A percentile compares a stretch with the other conserved stretches of the same genome.
These are phyloP conservation scores for Miamiensis avidus DNA, from an alignment of 169 alveolate genomes.

Conservation along the genomic window DNA sequence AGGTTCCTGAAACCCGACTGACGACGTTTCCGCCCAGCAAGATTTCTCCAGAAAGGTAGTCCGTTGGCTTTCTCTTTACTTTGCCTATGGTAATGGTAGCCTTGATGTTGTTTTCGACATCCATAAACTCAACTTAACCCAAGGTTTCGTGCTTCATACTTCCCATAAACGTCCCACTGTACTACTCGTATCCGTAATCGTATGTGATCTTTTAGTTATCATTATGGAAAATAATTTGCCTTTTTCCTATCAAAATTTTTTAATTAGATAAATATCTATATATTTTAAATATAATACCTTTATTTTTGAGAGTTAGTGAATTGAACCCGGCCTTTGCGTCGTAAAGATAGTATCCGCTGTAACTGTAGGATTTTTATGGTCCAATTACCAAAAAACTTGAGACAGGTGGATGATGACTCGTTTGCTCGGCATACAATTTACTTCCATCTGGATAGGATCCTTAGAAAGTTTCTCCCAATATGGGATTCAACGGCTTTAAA, in stretches of 20 bases:
- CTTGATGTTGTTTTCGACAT: constrained; percentile 41
- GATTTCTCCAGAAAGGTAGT: constrained; percentile 74
- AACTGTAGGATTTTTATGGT: constrained; percentile 21
- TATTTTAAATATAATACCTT: constrained; percentile 4
- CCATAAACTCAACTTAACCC: constrained; percentile 58
- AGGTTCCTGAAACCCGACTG: constrained; percentile 71
- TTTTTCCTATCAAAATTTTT: constrained; percentile 3
- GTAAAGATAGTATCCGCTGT: constrained; percentile 41
- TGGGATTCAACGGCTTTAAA: constrained; percentile 78
- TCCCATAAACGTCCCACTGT: constrained; percentile 48
- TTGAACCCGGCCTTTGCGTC: constrained; percentile 49
- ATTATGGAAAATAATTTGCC: constrained; percentile 23
- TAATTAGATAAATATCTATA: no score
- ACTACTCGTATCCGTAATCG: constrained; percentile 44
- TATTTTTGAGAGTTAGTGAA: constrained; percentile 39
- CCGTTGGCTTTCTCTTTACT: constrained; percentile 57
- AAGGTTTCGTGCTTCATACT: constrained; percentile 47
- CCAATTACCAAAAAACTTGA: constrained; percentile 43
- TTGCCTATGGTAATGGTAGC: constrained; percentile 49
- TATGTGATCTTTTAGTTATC: constrained; percentile 34
- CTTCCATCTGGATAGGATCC: constrained; percentile 55
- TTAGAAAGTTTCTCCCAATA: constrained; percentile 77
- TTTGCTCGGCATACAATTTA: constrained; percentile 68
- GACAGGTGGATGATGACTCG: constrained; percentile 84
- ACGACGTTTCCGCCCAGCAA: constrained; percentile 46